A percentile compares a stretch with the other conserved stretches of the same genome.
These are phyloP conservation scores for Scheffersomyces coipomensis DNA, from an alignment of 805 yeast species.

Conservation along the genomic window DNA sequence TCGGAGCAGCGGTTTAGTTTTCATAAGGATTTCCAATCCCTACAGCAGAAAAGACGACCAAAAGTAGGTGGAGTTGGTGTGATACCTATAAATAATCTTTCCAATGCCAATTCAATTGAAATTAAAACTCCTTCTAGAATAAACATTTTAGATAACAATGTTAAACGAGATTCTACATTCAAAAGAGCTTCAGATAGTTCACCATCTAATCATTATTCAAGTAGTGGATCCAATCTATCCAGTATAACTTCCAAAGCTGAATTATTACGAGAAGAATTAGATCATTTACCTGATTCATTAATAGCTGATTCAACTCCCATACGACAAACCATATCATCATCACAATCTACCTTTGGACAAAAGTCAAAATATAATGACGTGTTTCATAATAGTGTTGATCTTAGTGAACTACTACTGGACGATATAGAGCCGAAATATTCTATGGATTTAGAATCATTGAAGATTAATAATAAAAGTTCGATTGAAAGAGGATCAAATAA, in stretches of 20 bases:
- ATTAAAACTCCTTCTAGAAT: no score
- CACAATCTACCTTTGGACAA: no score
- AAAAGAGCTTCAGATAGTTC: no score
- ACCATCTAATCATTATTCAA: no score
- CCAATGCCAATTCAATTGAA: neutral
- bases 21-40: neutral
- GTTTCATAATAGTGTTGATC: neutral
- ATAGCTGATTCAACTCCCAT: no score
- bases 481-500: neutral
- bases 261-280: slow-evolving; percentile 2
- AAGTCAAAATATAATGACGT: neutral
- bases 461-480: neutral
- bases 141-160: no score
- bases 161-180: no score
- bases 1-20: neutral
- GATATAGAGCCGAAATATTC: neutral
- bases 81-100: neutral
- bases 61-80: neutral
- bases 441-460: neutral
- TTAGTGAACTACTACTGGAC: neutral
- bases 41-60: neutral
- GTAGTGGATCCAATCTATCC: no score
- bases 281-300: neutral
- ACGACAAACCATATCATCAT: no score
- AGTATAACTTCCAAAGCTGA: slow-evolving; percentile 4